These are phyloP conservation scores for Salix suchowensis DNA, from an alignment of 345 rosid genomes.

Conservation along the genomic window DNA sequence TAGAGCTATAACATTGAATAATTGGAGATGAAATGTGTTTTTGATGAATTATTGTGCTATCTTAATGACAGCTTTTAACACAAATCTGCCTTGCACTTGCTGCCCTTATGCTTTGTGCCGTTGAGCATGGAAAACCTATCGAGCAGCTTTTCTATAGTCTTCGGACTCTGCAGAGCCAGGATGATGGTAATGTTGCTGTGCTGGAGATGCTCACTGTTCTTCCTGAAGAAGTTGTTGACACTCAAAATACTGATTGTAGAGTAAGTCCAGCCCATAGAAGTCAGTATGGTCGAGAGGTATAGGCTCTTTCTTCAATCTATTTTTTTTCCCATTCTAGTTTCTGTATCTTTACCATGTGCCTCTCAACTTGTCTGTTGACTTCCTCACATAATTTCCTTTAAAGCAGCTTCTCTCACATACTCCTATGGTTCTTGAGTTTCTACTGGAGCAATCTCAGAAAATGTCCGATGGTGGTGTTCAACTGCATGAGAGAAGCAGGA, in stretches of 20 bases:
- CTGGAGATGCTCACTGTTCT: conserved; percentile 91
- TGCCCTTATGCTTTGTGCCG: conserved; percentile 67
- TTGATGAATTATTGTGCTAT: conserved; percentile 9
- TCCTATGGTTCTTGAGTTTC: conserved; percentile 80
- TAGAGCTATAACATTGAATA: neutral
- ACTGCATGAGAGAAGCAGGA: conserved; percentile 59
- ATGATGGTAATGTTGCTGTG: conserved; percentile 75
- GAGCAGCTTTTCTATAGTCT: conserved; percentile 80
- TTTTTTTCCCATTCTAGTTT: neutral
- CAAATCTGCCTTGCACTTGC: conserved; percentile 94
- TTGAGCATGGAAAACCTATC: conserved; percentile 73
- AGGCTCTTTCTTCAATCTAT: conserved; percentile 7
- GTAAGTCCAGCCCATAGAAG: conserved; percentile 51
- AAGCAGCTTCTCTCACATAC: conserved; percentile 77
- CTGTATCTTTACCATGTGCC: conserved; percentile 9
- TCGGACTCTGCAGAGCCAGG: conserved; percentile 67
- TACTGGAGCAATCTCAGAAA: conserved; percentile 78
- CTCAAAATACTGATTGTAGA: conserved; percentile 51
- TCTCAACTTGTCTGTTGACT: conserved; percentile 8
- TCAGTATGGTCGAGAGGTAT: conserved; percentile 66
- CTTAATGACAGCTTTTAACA: conserved; percentile 68
- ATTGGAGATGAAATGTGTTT: neutral
- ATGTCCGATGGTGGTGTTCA: conserved; percentile 41
- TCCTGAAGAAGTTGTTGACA: conserved; percentile 83
- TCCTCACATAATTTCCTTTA: neutral